Evolutionary conservation across 2,329 filamentous ascomycete species (phyloP).

Genomic region (Lizonia empirigonia): DNA sequence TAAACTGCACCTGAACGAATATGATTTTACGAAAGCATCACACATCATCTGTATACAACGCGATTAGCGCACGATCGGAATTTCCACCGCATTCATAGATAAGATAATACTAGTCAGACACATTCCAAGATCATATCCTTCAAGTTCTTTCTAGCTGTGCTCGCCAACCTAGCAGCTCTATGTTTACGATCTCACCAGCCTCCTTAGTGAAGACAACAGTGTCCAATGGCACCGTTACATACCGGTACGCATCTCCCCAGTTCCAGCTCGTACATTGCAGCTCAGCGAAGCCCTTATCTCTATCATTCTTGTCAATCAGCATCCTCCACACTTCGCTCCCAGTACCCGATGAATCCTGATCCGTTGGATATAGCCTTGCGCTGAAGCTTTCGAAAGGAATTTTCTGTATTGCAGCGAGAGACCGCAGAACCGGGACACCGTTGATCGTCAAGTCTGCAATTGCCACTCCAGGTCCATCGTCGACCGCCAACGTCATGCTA

Average conservation of each 20-base stretch:
- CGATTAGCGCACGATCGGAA: not conserved
- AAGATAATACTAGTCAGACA: not conserved
- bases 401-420: slow-evolving; percentile 19
- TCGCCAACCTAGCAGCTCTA: slow-evolving; percentile 28
- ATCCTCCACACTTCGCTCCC: slow-evolving; percentile 27
- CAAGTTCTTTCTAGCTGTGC: slow-evolving; percentile 12
- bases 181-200: not conserved
- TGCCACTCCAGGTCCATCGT: slow-evolving; percentile 32
- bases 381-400: slow-evolving; percentile 18
- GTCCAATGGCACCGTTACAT: slow-evolving; percentile 29
- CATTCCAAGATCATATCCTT: not conserved
- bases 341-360: slow-evolving; percentile 23
- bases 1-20: not conserved
- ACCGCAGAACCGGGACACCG: slow-evolving; percentile 20
- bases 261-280: slow-evolving; percentile 32
- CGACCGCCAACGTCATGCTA: slow-evolving; percentile 19
- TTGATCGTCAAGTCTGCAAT: slow-evolving; percentile 25
- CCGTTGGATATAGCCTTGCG: slow-evolving; percentile 30
- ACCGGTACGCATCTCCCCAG: slow-evolving; percentile 24
- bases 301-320: slow-evolving; percentile 19
- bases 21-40: not conserved
- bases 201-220: slow-evolving; percentile 23
- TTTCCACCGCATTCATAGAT: not conserved
- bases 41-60: not conserved
- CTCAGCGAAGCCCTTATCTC: slow-evolving; percentile 22